Evolutionary conservation across 768 basidiomycete species (phyloP).

Genomic region (Gautieria morchelliformis): DNA sequence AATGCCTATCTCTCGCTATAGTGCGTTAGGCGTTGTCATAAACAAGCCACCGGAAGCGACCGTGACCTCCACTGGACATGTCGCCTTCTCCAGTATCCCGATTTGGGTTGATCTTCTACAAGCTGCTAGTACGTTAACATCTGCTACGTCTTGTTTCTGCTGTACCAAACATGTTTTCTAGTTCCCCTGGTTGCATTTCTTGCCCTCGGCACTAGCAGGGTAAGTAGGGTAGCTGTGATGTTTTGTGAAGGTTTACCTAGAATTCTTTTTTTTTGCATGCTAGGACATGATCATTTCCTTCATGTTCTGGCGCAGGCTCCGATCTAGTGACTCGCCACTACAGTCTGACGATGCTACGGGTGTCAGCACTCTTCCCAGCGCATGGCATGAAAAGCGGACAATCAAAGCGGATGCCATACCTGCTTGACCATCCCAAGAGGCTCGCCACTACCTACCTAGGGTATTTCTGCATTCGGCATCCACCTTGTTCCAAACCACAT

Average conservation of each 20-base stretch:
- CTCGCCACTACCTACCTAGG: not conserved
- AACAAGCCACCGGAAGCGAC: no score
- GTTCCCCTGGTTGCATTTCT: not conserved
- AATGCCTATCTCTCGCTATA: not conserved
- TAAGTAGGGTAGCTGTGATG: not conserved
- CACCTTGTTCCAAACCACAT: no score
- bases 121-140: no score
- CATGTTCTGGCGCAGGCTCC: no score
- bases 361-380: not conserved
- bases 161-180: not conserved
- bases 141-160: not conserved
- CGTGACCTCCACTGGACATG: no score
- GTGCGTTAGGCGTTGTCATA: no score
- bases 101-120: no score
- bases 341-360: not conserved
- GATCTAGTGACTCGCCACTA: not conserved
- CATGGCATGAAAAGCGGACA: not conserved
- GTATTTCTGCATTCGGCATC: no score
- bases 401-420: not conserved
- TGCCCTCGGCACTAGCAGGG: not conserved
- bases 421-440: not conserved
- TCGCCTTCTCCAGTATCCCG: no score
- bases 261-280: no score
- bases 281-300: constrained; percentile 1
- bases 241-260: not conserved